phyloP scores from a whole-genome alignment of 202 grass and related monocot genomes.

The Schoenoplectus triqueter region DNA sequence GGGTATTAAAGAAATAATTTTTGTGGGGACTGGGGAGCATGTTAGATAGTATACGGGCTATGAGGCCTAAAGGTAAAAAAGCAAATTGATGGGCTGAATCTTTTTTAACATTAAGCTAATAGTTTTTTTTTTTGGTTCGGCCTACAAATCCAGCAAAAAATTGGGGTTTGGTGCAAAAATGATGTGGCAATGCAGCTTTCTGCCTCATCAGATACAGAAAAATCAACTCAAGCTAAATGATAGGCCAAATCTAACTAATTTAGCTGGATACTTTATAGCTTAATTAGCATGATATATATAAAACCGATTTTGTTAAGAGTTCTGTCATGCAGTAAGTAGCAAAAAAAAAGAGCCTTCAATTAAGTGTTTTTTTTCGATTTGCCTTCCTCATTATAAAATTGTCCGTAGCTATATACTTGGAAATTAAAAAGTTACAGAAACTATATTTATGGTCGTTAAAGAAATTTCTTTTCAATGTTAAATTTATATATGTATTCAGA shows the following conservation, averaged over 20 bases:
- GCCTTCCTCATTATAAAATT: not conserved
- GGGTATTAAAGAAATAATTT: not conserved
- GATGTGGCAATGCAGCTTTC: constrained; percentile 36
- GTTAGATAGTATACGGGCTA: constrained; percentile 41
- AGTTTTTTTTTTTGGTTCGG: not conserved
- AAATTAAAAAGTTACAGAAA: too few relatives aligned
- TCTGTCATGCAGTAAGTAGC: not conserved
- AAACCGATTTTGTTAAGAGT: not conserved
- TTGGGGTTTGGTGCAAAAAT: constrained; percentile 33
- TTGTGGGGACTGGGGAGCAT: not conserved
- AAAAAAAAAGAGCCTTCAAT: not conserved
- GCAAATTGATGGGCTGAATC: constrained; percentile 35
- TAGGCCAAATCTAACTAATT: constrained; percentile 30
- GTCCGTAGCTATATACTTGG: not conserved
- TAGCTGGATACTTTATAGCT: constrained; percentile 20
- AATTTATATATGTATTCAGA: too few relatives aligned
- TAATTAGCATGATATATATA: not conserved
- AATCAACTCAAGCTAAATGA: constrained; percentile 13
- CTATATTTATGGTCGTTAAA: too few relatives aligned
- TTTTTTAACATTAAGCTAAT: constrained; percentile 13
- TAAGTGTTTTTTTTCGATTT: not conserved
- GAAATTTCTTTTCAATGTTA: too few relatives aligned
- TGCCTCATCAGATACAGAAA: constrained; percentile 33
- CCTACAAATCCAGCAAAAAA: constrained; percentile 38
- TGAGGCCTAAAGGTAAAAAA: constrained; percentile 38